These are phyloP conservation scores for Roridomyces roridus DNA, from an alignment of 768 basidiomycete genomes.

Conservation along the genomic window DNA sequence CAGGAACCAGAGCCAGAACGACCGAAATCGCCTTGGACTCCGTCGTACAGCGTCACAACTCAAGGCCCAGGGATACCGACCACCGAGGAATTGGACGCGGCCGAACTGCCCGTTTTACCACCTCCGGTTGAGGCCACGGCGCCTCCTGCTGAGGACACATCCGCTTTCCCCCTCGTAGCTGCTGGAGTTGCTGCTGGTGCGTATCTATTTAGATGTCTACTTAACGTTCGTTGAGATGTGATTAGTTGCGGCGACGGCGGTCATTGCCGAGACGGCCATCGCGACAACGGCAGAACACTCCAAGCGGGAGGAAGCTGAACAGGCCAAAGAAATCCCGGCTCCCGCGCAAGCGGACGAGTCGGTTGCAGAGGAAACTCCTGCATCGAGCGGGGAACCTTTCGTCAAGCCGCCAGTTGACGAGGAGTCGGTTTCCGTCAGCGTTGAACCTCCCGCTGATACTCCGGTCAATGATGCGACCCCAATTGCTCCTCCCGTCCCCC, in stretches of 20 bases:
- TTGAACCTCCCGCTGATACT: background rate
- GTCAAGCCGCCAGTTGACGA: background rate
- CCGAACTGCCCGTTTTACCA: slow-evolving; percentile 8
- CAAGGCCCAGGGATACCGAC: slow-evolving; percentile 23
- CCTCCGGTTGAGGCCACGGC: slow-evolving; percentile 1
- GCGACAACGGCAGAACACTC: too few species aligned
- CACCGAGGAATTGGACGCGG: slow-evolving; percentile 9
- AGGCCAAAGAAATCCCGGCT: too few species aligned
- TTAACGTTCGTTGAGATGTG: too few species aligned
- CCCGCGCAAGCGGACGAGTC: too few species aligned
- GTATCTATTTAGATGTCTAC: too few species aligned
- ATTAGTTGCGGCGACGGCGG: too few species aligned
- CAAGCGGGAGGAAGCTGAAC: too few species aligned
- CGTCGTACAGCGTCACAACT: slow-evolving; percentile 38
- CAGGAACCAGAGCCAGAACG: slow-evolving; percentile 9
- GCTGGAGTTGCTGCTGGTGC: too few species aligned
- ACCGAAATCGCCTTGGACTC: slow-evolving; percentile 35
- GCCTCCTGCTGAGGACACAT: too few species aligned
- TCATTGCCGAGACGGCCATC: too few species aligned
- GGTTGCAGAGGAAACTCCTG: too few species aligned
- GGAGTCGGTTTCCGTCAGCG: background rate
- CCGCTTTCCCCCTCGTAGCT: too few species aligned
- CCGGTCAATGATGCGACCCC: background rate
- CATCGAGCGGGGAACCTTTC: background rate
- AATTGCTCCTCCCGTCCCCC: background rate